Evolutionary conservation across 495 filamentous ascomycete genomes (phyloP).

Genomic region (Aspergillus ostianus): DNA sequence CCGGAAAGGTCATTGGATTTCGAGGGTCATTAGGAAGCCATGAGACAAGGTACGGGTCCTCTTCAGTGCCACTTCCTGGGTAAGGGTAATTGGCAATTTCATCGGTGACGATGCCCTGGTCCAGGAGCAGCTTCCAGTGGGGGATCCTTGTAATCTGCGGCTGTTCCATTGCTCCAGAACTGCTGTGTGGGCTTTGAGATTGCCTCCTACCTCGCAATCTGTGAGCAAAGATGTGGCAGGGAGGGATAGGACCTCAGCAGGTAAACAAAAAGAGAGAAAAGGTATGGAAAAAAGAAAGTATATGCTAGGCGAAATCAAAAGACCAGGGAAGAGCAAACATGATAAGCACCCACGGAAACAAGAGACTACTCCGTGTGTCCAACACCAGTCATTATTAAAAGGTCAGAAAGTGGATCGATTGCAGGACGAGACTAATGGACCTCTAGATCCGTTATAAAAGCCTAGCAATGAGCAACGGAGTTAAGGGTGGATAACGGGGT

Average conservation of each 20-base stretch:
- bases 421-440: not conserved
- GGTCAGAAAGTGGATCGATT: not conserved
- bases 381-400: not conserved
- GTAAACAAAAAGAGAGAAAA: not conserved
- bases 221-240: not conserved
- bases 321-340: not conserved
- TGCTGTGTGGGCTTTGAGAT: not conserved
- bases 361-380: not conserved
- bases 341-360: not conserved
- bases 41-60: constrained; percentile 64
- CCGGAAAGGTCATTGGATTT: constrained; percentile 56
- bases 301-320: not conserved
- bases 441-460: not conserved
- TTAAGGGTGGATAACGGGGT: not conserved
- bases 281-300: not conserved
- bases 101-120: constrained; percentile 39
- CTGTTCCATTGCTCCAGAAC: not conserved
- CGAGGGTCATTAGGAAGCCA: constrained; percentile 61
- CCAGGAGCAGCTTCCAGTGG: constrained; percentile 26
- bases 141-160: constrained; percentile 4
- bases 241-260: not conserved
- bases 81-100: constrained; percentile 53
- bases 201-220: not conserved
- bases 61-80: constrained; percentile 58
- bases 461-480: not conserved